Percentiles rank a stretch among this genome's conserved stretches.
Conservation (phyloP, 345 rosid species). For the Lepidium aucheri region DNA sequence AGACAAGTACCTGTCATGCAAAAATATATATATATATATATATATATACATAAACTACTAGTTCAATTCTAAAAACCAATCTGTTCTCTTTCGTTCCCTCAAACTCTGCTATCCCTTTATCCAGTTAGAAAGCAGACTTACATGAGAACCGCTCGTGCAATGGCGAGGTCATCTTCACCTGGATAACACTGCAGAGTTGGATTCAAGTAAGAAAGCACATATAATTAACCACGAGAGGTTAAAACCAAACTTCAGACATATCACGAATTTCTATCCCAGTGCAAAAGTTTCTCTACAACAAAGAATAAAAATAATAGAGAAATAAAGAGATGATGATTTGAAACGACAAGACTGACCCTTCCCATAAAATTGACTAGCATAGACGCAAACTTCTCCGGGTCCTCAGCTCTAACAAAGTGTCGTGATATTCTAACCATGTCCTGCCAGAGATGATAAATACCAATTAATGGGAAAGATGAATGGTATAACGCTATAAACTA, state of each 20-base stretch:
- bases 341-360: slow-evolving; percentile 46
- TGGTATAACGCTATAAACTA: not conserved
- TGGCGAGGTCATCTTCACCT: slow-evolving; percentile 92
- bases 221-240: not conserved
- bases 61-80: not conserved
- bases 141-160: slow-evolving; percentile 76
- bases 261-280: not conserved
- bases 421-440: slow-evolving; percentile 77
- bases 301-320: not conserved
- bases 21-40: too few relatives aligned
- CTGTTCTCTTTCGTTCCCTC: not conserved
- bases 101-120: not conserved
- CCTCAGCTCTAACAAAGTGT: slow-evolving; percentile 84
- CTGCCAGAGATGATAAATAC: slow-evolving; percentile 33
- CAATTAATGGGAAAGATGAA: not conserved
- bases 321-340: not conserved
- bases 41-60: too few relatives aligned
- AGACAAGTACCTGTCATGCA: slow-evolving; percentile 56
- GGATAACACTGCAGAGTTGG: slow-evolving; percentile 85
- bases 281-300: not conserved
- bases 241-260: not conserved
- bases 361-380: slow-evolving; percentile 74
- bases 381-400: slow-evolving; percentile 63
- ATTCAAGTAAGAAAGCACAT: not conserved
- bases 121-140: slow-evolving; percentile 27